Percentiles rank a stretch among this genome's conserved stretches.
Evolutionary conservation across 805 yeast species (phyloP).

Genomic region (Wickerhamomyces chaumierensis): DNA sequence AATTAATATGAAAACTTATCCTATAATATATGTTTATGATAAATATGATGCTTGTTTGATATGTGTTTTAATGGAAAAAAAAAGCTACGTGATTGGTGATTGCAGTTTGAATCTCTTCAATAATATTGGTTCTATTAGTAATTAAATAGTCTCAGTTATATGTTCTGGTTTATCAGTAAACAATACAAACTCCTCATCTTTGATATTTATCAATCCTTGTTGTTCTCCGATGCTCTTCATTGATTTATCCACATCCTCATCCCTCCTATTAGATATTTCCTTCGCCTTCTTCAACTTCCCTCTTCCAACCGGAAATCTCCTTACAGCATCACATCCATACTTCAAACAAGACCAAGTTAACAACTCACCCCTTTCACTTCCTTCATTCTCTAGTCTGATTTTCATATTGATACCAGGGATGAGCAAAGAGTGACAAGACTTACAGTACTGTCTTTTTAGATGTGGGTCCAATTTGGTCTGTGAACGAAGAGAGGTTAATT

Average conservation of each 20-base stretch:
- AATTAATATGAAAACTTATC: conserved; percentile 4
- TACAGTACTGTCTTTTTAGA: conserved; percentile 61
- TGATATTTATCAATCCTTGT: too few species aligned
- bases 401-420: conserved; percentile 36
- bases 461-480: conserved; percentile 54
- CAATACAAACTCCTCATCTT: conserved; percentile 33
- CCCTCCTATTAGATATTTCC: conserved; percentile 24
- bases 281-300: background rate
- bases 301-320: conserved; percentile 40
- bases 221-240: too few species aligned
- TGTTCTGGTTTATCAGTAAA: conserved; percentile 29
- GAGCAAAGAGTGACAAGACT: conserved; percentile 43
- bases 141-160: background rate
- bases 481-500: conserved; percentile 52
- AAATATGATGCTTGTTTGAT: too few species aligned
- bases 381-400: conserved; percentile 29
- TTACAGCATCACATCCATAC: conserved; percentile 22
- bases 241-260: background rate
- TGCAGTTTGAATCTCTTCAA: too few species aligned
- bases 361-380: conserved; percentile 27
- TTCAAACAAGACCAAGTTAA: conserved; percentile 33
- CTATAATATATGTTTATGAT: background rate
- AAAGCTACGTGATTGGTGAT: too few species aligned
- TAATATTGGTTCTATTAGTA: background rate
- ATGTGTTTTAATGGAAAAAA: too few species aligned